A percentile compares a stretch with the other conserved stretches of the same genome.
phyloP scores from a whole-genome alignment of 2,329 filamentous ascomycete genomes.

The Talaromyces sp. region DNA sequence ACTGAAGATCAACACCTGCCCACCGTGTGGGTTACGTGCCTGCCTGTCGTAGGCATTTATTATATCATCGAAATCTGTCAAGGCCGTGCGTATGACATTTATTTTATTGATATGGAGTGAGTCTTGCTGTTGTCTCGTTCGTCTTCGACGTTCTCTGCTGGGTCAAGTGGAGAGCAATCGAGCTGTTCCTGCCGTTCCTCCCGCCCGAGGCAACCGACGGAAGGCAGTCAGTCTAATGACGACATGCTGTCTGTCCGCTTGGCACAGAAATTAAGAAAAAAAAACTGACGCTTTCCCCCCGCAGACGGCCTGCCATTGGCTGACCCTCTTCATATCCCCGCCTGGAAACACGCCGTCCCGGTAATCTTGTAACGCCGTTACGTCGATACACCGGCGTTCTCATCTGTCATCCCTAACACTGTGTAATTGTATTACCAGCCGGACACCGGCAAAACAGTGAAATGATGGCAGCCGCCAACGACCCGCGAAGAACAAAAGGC shows the following conservation, averaged over 20 bases:
- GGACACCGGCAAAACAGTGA: neutral
- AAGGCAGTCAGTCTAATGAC: neutral
- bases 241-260: neutral
- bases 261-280: neutral
- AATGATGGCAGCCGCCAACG: neutral
- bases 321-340: neutral
- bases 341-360: slow-evolving; percentile 5
- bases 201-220: slow-evolving; percentile 3
- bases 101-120: neutral
- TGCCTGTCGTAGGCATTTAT: slow-evolving; percentile 9
- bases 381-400: neutral
- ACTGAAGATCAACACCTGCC: slow-evolving; percentile 9
- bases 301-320: neutral
- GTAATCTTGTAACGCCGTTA: neutral
- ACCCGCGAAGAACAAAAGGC: neutral
- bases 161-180: neutral
- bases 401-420: neutral
- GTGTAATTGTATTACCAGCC: neutral
- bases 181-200: neutral
- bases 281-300: neutral
- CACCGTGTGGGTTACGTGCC: slow-evolving; percentile 1
- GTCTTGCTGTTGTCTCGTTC: neutral
- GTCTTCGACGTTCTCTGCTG: neutral
- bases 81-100: neutral
- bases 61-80: neutral